A percentile compares a stretch with the other conserved stretches of the same genome.
phyloP scores from a whole-genome alignment of 2,329 filamentous ascomycete species.

The Aspergillus quadrilineatus region DNA sequence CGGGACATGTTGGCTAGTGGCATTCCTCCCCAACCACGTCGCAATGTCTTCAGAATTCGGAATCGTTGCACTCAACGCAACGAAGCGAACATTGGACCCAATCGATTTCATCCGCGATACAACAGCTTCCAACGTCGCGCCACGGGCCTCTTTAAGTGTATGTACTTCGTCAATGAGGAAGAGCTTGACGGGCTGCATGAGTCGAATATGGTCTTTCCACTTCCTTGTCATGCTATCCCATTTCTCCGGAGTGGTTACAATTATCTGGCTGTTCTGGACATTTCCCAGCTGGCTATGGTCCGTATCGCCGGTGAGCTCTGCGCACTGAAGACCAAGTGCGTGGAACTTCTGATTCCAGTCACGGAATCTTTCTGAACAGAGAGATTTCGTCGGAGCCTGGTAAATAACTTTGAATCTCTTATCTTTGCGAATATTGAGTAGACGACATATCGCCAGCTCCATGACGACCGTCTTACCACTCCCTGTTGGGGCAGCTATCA shows the following conservation, averaged over 20 bases:
- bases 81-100: constrained; percentile 70
- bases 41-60: constrained; percentile 81
- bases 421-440: constrained; percentile 57
- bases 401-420: constrained; percentile 78
- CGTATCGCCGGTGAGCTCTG: constrained; percentile 80
- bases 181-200: constrained; percentile 73
- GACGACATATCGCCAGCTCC: constrained; percentile 76
- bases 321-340: constrained; percentile 65
- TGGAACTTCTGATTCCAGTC: constrained; percentile 78
- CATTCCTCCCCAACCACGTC: constrained; percentile 70
- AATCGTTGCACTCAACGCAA: constrained; percentile 79
- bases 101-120: constrained; percentile 86
- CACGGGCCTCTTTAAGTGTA: constrained; percentile 75
- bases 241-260: constrained; percentile 85
- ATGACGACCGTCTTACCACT: constrained; percentile 82
- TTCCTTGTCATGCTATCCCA: constrained; percentile 88
- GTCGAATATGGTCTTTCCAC: constrained; percentile 75
- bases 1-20: constrained; percentile 59
- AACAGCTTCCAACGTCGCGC: constrained; percentile 77
- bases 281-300: constrained; percentile 64
- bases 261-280: constrained; percentile 74
- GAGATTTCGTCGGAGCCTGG: constrained; percentile 78
- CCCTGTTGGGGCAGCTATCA: constrained; percentile 77
- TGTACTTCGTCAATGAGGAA: constrained; percentile 88
- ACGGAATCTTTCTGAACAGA: constrained; percentile 72